Percentiles rank a stretch among this genome's conserved stretches.
Conservation (phyloP, 805 yeast genomes). For the Pichia scutulata region DNA sequence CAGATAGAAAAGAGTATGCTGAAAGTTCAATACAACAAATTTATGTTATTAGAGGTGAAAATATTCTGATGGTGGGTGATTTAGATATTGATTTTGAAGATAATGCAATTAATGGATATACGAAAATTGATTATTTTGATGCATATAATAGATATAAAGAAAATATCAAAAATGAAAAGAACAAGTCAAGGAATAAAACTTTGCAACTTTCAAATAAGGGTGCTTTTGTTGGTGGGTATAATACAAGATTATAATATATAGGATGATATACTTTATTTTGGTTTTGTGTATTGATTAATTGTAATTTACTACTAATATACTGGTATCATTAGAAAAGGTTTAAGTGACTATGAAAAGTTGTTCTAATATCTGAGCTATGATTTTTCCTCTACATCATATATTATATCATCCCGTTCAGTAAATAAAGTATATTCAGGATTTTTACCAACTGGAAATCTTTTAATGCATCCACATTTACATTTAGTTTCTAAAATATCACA, state of each 20-base stretch:
- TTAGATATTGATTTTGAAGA: conserved; percentile 85
- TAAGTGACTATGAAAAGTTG: background rate
- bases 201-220: background rate
- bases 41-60: conserved; percentile 89
- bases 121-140: background rate
- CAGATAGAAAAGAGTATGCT: conserved; percentile 47
- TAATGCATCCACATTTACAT: conserved; percentile 48
- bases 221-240: conserved; percentile 2
- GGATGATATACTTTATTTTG: background rate
- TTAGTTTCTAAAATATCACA: conserved; percentile 41
- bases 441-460: conserved; percentile 57
- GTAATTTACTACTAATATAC: background rate
- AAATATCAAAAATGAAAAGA: background rate
- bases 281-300: background rate
- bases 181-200: background rate
- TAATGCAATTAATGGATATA: conserved; percentile 46
- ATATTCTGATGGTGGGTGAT: conserved; percentile 90
- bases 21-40: conserved; percentile 61
- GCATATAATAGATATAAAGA: background rate
- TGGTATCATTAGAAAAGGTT: background rate
- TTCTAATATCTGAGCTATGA: background rate
- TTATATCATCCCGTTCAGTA: conserved; percentile 32
- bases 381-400: conserved; percentile 10
- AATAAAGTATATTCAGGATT: conserved; percentile 42
- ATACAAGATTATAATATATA: background rate